phyloP scores from a whole-genome alignment of 2,329 filamentous ascomycete species.

The Fusarium sp. region DNA sequence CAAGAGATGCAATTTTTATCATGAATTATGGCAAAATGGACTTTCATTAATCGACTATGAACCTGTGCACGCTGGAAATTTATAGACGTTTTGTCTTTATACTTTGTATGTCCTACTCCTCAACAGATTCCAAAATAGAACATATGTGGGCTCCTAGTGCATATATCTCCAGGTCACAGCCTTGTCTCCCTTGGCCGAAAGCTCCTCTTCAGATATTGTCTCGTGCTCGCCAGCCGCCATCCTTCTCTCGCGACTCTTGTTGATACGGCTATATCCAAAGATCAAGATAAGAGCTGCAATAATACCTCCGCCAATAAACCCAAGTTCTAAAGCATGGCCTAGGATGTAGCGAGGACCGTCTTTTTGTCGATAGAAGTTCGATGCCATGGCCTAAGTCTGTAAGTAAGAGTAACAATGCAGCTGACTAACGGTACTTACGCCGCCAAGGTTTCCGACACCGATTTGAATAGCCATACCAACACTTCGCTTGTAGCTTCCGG shows the following conservation, averaged over 20 bases:
- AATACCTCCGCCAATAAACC: constrained; percentile 60
- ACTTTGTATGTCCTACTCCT: too few relatives aligned
- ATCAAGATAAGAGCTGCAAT: constrained; percentile 58
- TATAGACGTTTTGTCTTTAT: too few relatives aligned
- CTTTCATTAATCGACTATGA: too few relatives aligned
- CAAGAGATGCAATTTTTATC: too few relatives aligned
- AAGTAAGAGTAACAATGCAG: neutral
- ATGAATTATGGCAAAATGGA: too few relatives aligned
- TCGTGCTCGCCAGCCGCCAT: constrained; percentile 58
- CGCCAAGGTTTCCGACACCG: constrained; percentile 68
- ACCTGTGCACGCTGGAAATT: neutral
- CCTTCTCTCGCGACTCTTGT: constrained; percentile 65
- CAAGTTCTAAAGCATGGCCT: constrained; percentile 63
- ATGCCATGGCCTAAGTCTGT: constrained; percentile 69
- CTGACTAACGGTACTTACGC: constrained; percentile 49
- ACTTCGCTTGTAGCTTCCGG: constrained; percentile 72
- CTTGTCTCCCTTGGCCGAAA: constrained; percentile 70
- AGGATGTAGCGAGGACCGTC: constrained; percentile 63
- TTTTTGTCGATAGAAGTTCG: constrained; percentile 73
- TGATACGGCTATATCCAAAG: constrained; percentile 67
- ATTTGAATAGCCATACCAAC: constrained; percentile 75
- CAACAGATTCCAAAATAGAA: neutral
- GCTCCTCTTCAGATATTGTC: constrained; percentile 57
- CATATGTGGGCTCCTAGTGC: constrained; percentile 46
- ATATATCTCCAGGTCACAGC: constrained; percentile 74